Conservation (phyloP, 331 rosid genomes). For the Phaseolus coccineus region DNA sequence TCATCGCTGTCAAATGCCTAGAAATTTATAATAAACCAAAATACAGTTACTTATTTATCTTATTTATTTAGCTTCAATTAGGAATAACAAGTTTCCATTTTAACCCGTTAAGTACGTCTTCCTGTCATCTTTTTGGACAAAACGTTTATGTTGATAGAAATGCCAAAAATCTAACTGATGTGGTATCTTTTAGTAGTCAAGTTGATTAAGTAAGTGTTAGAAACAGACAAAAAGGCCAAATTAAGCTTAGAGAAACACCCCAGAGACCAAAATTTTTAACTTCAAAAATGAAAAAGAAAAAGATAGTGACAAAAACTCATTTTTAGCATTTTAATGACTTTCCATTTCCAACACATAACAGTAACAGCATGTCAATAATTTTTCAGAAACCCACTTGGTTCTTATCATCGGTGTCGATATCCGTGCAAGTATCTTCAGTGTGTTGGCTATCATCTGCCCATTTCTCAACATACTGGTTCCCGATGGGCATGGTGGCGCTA, state of each 20-base stretch:
- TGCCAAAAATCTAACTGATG: background rate
- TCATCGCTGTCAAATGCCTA: background rate
- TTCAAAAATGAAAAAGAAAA: no score
- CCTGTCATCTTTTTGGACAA: no score
- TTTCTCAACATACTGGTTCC: conserved; percentile 62
- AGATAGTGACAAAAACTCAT: background rate
- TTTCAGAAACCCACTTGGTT: conserved; percentile 57
- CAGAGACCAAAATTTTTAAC: background rate
- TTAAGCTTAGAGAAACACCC: background rate
- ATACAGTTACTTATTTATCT: background rate
- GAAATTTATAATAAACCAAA: background rate
- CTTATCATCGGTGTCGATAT: conserved; percentile 73
- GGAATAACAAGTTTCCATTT: no score
- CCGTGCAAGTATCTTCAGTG: conserved; percentile 84
- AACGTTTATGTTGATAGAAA: no score
- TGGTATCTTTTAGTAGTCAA: background rate
- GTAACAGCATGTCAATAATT: background rate
- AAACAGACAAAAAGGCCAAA: background rate
- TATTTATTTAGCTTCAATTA: background rate
- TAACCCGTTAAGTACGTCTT: no score
- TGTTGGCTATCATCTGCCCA: conserved; percentile 84
- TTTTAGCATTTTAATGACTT: background rate
- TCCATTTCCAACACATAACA: background rate
- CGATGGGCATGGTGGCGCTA: conserved; percentile 42
- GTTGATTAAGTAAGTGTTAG: background rate